Evolutionary conservation across 805 yeast genomes (phyloP), one percentile per base, ranked within the genome.

Genomic region (Starmerella roubikii): DNA sequence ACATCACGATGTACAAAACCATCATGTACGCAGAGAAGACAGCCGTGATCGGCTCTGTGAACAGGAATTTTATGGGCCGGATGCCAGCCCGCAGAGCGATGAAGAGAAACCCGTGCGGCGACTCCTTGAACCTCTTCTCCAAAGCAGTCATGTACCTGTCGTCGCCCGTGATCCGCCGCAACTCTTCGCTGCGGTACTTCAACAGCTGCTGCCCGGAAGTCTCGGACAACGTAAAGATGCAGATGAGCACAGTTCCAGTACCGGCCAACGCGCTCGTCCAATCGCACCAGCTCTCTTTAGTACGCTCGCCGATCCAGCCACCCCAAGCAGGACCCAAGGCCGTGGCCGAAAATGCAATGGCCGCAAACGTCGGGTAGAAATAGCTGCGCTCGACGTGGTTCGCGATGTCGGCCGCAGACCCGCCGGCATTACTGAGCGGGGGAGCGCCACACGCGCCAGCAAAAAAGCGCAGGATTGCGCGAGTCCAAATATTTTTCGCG

Each of bases 141-240:
- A 37, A 50, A 38, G 67, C 71, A 16, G 72, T 70, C 41, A 50
- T 59, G 32, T 54, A 57, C 8, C 53, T 45, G 5, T 48, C 37
- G 42, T 67, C 61, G 1, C 68, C 68, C 1, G 67, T 62, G 10
- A 41, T 44, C 18, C 43, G 41, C 12, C 94, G 74, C 48, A 80
- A 53, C 53, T 57, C 69, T 42, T 58, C 60, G 19, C 93, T 93
- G 54, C 76, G 70, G 34, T 54, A 67, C 53, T 76, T 78, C 45
- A 81, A 62, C 38, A 82, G 76, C 10, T 76, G 84, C 6, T 93
- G 93, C 4, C 88, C 81, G 57, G 76, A 81, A 16, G 94, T 84
- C 61, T 83, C 94, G 16, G 93, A 93, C 22, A 83, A 71, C 17
- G 68, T 52, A 6, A 72, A 35, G 4, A 51, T 19, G n/a, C 23